phyloP scores from a whole-genome alignment of 345 rosid species.

The Corchorus olitorius region DNA sequence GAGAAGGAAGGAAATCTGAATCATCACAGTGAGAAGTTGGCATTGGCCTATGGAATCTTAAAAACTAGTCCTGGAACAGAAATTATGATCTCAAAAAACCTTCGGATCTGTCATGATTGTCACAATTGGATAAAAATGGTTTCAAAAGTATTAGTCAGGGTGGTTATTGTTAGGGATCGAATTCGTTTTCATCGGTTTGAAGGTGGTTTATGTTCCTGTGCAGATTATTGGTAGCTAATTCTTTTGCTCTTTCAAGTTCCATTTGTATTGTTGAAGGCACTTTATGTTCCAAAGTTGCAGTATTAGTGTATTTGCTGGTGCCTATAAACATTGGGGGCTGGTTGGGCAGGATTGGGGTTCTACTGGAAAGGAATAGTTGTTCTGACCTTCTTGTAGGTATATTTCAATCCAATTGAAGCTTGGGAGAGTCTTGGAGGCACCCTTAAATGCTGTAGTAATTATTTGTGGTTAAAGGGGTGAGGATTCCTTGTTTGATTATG shows the following conservation, averaged over 20 bases:
- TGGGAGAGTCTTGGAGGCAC: background rate
- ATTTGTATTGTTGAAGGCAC: background rate
- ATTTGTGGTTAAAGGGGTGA: background rate
- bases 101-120: slow-evolving; percentile 78
- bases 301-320: background rate
- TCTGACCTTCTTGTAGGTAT: background rate
- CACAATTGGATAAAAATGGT: slow-evolving; percentile 74
- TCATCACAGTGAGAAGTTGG: slow-evolving; percentile 81
- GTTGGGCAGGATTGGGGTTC: background rate
- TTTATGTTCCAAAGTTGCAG: background rate
- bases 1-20: slow-evolving; percentile 77
- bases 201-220: slow-evolving; percentile 76
- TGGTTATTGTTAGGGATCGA: slow-evolving; percentile 71
- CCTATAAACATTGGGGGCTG: background rate
- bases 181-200: slow-evolving; percentile 82
- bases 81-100: slow-evolving; percentile 70
- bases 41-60: slow-evolving; percentile 74
- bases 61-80: slow-evolving; percentile 71
- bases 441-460: background rate
- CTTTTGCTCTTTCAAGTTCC: background rate
- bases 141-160: slow-evolving; percentile 60
- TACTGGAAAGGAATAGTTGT: background rate
- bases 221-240: slow-evolving; percentile 61
- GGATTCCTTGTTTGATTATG: background rate
- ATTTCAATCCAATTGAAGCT: background rate